Conservation (phyloP, 208 protist genomes). For the Kentomonas sorsogonicus region DNA sequence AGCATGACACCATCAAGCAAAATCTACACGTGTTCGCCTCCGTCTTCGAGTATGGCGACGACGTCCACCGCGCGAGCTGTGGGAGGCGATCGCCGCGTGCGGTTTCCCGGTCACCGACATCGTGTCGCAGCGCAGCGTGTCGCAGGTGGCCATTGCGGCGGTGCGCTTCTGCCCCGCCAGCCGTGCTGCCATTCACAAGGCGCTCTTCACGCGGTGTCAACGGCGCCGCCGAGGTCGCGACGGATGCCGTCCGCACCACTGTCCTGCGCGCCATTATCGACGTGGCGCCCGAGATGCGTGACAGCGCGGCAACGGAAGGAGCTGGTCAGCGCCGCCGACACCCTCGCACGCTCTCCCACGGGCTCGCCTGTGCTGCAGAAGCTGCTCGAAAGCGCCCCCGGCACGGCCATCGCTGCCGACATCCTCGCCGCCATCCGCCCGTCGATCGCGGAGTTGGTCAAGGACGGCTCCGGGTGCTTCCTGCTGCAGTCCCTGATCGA, state of each 20-base stretch:
- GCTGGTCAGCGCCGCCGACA: conserved; percentile 15
- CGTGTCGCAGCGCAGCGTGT: conserved; percentile 26
- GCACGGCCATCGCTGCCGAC: conserved; percentile 9
- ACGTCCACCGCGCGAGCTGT: conserved; percentile 55
- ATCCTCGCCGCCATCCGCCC: conserved; percentile 29
- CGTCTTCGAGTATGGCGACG: conserved; percentile 67
- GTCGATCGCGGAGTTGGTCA: conserved; percentile 39
- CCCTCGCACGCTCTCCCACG: conserved; percentile 54
- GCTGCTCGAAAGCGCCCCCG: conserved; percentile 46
- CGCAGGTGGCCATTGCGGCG: conserved; percentile 27
- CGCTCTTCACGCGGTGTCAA: conserved; percentile 13
- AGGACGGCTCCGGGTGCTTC: conserved; percentile 54
- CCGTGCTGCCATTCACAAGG: conserved; percentile 14
- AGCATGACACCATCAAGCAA: not conserved
- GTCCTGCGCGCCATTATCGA: conserved; percentile 74
- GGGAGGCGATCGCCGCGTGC: conserved; percentile 24
- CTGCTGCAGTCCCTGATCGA: conserved; percentile 73
- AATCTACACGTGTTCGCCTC: conserved; percentile 61
- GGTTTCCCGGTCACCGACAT: conserved; percentile 31
- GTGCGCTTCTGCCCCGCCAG: conserved; percentile 26
- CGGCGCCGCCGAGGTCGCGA: conserved; percentile 29
- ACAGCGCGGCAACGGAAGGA: conserved; percentile 15
- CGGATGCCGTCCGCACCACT: conserved; percentile 59
- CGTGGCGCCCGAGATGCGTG: conserved; percentile 23
- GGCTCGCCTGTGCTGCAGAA: conserved; percentile 81